Evolutionary conservation across 2,329 filamentous ascomycete species (phyloP).

Genomic region (Aspergillus amoenus): DNA sequence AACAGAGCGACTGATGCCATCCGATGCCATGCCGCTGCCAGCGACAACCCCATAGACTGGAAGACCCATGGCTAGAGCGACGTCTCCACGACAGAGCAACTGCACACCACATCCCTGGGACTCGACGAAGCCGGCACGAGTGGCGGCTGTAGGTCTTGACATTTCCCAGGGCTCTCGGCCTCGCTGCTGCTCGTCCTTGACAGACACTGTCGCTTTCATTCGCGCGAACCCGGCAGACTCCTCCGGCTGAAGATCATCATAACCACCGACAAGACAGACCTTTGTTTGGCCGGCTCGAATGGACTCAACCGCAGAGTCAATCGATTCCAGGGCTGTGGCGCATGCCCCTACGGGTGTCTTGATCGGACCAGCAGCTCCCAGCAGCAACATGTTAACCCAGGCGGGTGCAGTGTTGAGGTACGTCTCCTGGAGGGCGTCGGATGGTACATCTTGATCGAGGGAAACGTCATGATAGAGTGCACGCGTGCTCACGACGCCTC

Average conservation of each 20-base stretch:
- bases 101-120: neutral
- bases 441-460: slow-evolving; percentile 90
- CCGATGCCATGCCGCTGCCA: neutral
- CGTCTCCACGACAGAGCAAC: neutral
- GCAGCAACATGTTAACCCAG: slow-evolving; percentile 96
- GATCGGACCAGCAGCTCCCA: slow-evolving; percentile 93
- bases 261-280: slow-evolving; percentile 91
- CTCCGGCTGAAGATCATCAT: slow-evolving; percentile 96
- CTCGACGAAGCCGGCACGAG: neutral
- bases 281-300: slow-evolving; percentile 95
- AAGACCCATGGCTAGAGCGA: neutral
- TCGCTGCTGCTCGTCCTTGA: slow-evolving; percentile 69
- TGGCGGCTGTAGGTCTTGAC: neutral
- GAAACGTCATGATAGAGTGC: slow-evolving; percentile 96
- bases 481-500: slow-evolving; percentile 79
- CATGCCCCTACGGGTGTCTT: slow-evolving; percentile 96
- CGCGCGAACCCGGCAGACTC: slow-evolving; percentile 97
- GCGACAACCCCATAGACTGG: neutral
- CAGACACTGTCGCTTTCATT: slow-evolving; percentile 97
- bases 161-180: neutral
- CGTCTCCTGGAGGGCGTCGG: slow-evolving; percentile 94
- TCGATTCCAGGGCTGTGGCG: slow-evolving; percentile 88
- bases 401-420: slow-evolving; percentile 99
- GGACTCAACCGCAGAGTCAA: slow-evolving; percentile 93
- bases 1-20: neutral